These are phyloP conservation scores for Wallacemonas rigidus DNA, from an alignment of 208 protist genomes.

Conservation along the genomic window DNA sequence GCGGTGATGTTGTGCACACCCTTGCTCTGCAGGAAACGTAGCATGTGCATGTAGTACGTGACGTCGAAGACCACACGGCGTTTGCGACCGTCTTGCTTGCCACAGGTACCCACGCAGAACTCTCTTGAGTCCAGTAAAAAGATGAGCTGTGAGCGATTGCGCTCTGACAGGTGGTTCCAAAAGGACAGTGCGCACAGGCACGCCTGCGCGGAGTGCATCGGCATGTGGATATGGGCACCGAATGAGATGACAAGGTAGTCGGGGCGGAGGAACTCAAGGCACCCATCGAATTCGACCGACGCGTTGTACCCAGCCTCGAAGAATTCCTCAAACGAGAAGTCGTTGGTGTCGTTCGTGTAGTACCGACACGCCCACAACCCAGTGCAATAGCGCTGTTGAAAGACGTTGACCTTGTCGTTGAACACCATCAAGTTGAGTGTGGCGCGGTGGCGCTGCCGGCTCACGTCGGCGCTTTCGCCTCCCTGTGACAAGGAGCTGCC, in stretches of 20 bases:
- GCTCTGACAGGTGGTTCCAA: conserved; percentile 26
- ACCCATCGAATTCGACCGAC: conserved; percentile 34
- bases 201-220: conserved; percentile 48
- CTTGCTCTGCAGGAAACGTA: not conserved
- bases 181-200: conserved; percentile 51
- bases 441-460: conserved; percentile 3
- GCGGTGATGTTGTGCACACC: conserved; percentile 34
- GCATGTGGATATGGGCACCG: conserved; percentile 46
- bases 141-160: conserved; percentile 23
- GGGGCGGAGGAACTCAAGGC: conserved; percentile 46
- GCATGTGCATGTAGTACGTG: conserved; percentile 17
- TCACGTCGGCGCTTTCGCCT: not conserved
- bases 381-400: conserved; percentile 50
- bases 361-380: conserved; percentile 33
- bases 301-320: conserved; percentile 24
- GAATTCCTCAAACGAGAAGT: conserved; percentile 14
- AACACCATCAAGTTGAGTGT: conserved; percentile 56
- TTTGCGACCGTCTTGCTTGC: conserved; percentile 23
- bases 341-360: conserved; percentile 26
- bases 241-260: conserved; percentile 58
- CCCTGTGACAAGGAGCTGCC: not conserved
- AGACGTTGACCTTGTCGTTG: conserved; percentile 57
- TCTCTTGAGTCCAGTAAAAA: conserved; percentile 54
- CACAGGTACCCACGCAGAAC: conserved; percentile 62
- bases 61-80: conserved; percentile 30